Conservation (phyloP, 768 basidiomycete genomes). For the Phlebiopsis flavidoalba region DNA sequence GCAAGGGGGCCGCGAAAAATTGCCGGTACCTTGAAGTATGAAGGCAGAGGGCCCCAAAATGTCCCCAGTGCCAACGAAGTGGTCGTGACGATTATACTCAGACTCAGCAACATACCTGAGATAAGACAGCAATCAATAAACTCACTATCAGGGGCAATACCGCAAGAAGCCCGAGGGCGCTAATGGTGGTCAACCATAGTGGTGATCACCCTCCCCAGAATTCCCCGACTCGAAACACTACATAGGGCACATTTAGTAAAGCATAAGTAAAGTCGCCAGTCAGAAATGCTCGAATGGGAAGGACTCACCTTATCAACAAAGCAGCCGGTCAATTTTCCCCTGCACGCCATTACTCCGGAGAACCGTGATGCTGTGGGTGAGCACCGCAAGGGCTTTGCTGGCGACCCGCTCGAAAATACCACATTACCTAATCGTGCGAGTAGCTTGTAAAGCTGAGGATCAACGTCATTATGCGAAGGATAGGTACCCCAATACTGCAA, state of each 20-base stretch:
- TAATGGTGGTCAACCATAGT: constrained; percentile 59
- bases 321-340: too few species aligned
- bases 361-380: too few species aligned
- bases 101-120: not conserved
- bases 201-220: constrained; percentile 53
- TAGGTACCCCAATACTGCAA: too few species aligned
- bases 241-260: not conserved
- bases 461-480: too few species aligned
- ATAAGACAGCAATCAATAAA: not conserved
- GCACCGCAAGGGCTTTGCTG: too few species aligned
- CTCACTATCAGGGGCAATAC: constrained; percentile 71
- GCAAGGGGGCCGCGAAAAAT: not conserved
- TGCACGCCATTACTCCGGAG: too few species aligned
- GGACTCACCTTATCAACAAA: too few species aligned
- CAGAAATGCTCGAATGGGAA: too few species aligned
- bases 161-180: constrained; percentile 74
- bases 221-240: constrained; percentile 73
- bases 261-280: too few species aligned
- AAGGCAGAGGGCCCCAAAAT: constrained; percentile 83
- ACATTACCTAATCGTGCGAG: too few species aligned
- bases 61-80: constrained; percentile 77
- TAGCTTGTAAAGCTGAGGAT: too few species aligned
- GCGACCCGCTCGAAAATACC: too few species aligned
- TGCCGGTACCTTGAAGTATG: constrained; percentile 66
- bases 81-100: constrained; percentile 34